Conservation (phyloP, 1,139 yeast genomes). For the Diutina rugosa region DNA sequence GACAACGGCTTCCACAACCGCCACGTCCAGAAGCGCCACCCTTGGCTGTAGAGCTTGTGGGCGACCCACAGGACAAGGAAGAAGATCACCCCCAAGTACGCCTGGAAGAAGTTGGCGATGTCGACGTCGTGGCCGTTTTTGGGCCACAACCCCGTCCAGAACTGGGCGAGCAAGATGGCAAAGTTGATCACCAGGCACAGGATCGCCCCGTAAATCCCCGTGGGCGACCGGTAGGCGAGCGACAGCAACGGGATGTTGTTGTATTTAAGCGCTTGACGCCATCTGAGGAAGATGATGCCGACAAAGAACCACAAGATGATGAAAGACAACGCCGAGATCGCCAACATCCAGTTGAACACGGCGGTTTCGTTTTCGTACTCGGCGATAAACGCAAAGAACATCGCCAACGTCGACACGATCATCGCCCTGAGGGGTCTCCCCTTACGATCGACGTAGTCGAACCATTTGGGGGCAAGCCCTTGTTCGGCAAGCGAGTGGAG, state of each 20-base stretch:
- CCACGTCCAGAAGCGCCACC: neutral
- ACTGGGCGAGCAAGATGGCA: slow-evolving; percentile 20
- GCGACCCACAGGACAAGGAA: slow-evolving; percentile 20
- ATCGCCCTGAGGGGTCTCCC: slow-evolving; percentile 33
- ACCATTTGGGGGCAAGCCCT: slow-evolving; percentile 28
- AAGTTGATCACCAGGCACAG: slow-evolving; percentile 22
- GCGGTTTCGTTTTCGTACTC: slow-evolving; percentile 26
- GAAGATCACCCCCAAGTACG: slow-evolving; percentile 24
- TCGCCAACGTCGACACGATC: slow-evolving; percentile 18
- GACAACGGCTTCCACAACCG: slow-evolving; percentile 14
- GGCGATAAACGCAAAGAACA: slow-evolving; percentile 21
- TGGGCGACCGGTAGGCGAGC: slow-evolving; percentile 27
- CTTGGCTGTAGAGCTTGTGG: slow-evolving; percentile 17
- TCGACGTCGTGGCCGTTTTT: slow-evolving; percentile 15
- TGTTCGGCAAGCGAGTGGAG: slow-evolving; percentile 31
- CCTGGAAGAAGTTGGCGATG: slow-evolving; percentile 22
- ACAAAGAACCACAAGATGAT: slow-evolving; percentile 31
- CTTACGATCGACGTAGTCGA: slow-evolving; percentile 27
- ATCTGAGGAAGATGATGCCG: slow-evolving; percentile 28
- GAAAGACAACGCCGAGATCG: slow-evolving; percentile 30
- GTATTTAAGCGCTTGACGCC: slow-evolving; percentile 26
- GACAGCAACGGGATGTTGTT: slow-evolving; percentile 20
- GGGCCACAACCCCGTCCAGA: slow-evolving; percentile 31
- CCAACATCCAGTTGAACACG: slow-evolving; percentile 31
- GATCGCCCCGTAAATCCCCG: slow-evolving; percentile 29